Percentiles rank a stretch among this genome's conserved stretches.
Conservation (phyloP, 192 early-diverging fungal species). For the Coemansia sp. region DNA sequence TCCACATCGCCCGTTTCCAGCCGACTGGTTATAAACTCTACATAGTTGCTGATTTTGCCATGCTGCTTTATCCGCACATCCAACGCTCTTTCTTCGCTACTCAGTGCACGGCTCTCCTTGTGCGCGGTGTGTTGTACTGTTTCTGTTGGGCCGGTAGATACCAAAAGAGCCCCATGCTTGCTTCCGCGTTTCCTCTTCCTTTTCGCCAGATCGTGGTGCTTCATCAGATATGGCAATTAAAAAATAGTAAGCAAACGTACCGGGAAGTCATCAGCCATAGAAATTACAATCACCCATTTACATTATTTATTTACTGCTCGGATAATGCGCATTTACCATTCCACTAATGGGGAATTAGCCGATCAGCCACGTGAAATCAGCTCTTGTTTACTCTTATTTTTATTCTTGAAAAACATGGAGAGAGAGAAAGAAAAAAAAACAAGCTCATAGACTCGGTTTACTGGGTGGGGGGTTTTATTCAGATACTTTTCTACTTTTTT, state of each 20-base stretch:
- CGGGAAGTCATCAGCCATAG: neutral
- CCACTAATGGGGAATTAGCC: neutral
- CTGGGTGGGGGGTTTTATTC: too few species aligned
- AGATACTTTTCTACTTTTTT: neutral
- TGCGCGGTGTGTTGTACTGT: neutral
- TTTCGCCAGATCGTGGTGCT: neutral
- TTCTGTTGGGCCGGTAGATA: neutral
- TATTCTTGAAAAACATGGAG: too few species aligned
- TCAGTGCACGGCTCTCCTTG: neutral
- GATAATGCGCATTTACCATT: neutral
- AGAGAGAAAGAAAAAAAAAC: too few species aligned
- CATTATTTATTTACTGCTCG: neutral
- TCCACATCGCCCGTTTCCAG: slow-evolving; percentile 8
- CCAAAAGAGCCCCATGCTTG: neutral
- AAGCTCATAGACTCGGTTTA: too few species aligned
- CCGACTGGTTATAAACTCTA: slow-evolving; percentile 12
- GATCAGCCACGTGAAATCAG: neutral
- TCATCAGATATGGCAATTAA: neutral
- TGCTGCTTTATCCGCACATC: slow-evolving; percentile 46
- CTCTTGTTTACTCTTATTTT: neutral
- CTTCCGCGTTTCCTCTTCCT: slow-evolving; percentile 2
- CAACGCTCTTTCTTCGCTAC: neutral
- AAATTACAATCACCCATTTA: too few species aligned
- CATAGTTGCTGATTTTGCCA: slow-evolving; percentile 42
- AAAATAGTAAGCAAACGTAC: neutral